A percentile compares a stretch with the other conserved stretches of the same genome.
phyloP scores from a whole-genome alignment of 2,329 filamentous ascomycete genomes.

The Diaporthe sp. region DNA sequence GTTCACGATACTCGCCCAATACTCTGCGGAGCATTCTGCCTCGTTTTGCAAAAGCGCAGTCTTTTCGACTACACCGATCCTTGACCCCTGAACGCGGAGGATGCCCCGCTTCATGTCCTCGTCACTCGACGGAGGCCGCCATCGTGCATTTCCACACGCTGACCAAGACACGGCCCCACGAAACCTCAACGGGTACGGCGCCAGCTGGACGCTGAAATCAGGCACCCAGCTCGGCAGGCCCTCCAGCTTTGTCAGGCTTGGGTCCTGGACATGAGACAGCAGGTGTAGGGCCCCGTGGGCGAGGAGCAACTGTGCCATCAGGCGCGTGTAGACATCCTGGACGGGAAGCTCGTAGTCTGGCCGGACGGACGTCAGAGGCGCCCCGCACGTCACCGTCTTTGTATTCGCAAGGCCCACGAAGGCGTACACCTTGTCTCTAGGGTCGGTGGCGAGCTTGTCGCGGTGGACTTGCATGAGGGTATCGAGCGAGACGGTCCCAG shows the following conservation, averaged over 20 bases:
- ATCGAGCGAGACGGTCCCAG: neutral
- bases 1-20: neutral
- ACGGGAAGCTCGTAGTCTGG: conserved; percentile 37
- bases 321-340: conserved; percentile 6
- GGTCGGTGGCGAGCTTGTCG: conserved; percentile 33
- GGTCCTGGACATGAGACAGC: conserved; percentile 4
- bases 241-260: neutral
- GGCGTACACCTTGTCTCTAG: conserved; percentile 41
- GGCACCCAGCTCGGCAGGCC: conserved; percentile 38
- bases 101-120: neutral
- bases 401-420: conserved; percentile 37
- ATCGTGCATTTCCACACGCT: neutral
- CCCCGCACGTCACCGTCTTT: neutral
- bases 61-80: conserved; percentile 2
- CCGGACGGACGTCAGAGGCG: conserved; percentile 5
- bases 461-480: conserved; percentile 19
- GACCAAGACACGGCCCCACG: conserved; percentile 11
- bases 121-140: conserved; percentile 5
- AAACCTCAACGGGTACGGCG: conserved; percentile 33
- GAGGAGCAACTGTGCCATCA: neutral
- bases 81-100: neutral
- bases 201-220: conserved; percentile 31
- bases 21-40: conserved; percentile 8
- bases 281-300: neutral
- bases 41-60: neutral